Percentiles rank a stretch among this genome's conserved stretches.
Conservation (phyloP, 106 monocot species). For the Chionographis japonica region DNA sequence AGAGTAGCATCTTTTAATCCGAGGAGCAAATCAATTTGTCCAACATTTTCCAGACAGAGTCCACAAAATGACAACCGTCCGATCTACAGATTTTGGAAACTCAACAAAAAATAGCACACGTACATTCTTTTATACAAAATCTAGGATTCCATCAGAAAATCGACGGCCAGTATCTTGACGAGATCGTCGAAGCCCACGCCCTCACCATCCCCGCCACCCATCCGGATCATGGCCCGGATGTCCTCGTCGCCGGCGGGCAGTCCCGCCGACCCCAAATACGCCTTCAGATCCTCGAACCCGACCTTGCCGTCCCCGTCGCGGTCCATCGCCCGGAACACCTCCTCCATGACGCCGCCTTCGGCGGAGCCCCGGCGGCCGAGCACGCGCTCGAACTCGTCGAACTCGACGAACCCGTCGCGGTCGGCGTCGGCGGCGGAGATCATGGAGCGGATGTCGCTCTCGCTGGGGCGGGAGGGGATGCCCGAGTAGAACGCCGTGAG, state of each 20-base stretch:
- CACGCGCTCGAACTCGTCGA: conserved; percentile 77
- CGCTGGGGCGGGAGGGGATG: conserved; percentile 12
- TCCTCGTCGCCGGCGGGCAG: conserved; percentile 55
- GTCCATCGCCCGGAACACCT: conserved; percentile 81
- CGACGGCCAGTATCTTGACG: conserved; percentile 50
- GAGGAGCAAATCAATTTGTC: no score
- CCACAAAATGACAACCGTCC: no score
- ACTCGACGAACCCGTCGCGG: conserved; percentile 71
- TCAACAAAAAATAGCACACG: no score
- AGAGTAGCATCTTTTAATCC: no score
- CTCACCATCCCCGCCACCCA: conserved; percentile 37
- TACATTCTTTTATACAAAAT: no score
- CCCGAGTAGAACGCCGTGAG: conserved; percentile 53
- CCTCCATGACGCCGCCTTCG: conserved; percentile 29
- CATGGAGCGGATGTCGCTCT: conserved; percentile 63
- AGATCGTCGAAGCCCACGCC: conserved; percentile 47
- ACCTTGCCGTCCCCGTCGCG: conserved; percentile 83
- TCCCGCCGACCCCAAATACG: conserved; percentile 43
- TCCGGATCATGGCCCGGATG: conserved; percentile 54
- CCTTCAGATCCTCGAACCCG: conserved; percentile 75
- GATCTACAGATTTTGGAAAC: no score
- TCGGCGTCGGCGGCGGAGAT: conserved; percentile 75
- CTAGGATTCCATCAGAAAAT: background rate
- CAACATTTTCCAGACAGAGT: no score
- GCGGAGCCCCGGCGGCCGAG: conserved; percentile 12